Evolutionary conservation across 2,329 filamentous ascomycete species (phyloP).

Genomic region (Paracoccidioides lutzii): DNA sequence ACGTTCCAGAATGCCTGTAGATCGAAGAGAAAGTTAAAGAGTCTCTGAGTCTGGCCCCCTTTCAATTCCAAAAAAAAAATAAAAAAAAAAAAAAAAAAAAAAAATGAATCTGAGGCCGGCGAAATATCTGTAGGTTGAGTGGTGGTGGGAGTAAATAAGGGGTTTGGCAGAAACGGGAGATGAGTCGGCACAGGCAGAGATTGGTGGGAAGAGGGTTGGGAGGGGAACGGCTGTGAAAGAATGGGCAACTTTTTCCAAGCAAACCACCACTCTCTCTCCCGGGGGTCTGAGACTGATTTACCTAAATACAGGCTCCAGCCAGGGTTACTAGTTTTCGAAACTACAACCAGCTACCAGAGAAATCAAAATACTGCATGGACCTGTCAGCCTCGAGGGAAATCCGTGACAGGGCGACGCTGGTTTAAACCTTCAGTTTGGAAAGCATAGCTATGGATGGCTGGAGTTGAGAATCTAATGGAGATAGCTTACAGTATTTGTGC

Average conservation of each 20-base stretch:
- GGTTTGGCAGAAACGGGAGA: too few species aligned
- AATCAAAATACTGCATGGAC: not conserved
- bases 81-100: too few species aligned
- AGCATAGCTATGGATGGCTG: not conserved
- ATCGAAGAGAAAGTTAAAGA: not conserved
- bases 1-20: constrained; percentile 3
- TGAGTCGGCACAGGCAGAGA: not conserved
- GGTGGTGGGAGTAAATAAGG: not conserved
- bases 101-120: too few species aligned
- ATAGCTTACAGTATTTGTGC: too few species aligned
- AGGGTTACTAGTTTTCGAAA: not conserved
- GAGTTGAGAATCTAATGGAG: not conserved
- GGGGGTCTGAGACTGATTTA: not conserved
- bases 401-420: not conserved
- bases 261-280: not conserved
- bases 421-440: not conserved
- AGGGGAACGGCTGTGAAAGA: not conserved
- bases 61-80: not conserved
- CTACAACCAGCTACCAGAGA: not conserved
- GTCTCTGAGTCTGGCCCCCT: not conserved
- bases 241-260: not conserved
- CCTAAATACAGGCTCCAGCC: not conserved
- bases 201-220: constrained; percentile 5
- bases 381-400: not conserved
- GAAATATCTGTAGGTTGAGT: not conserved